Percentiles rank a stretch among this genome's conserved stretches.
Conservation (phyloP, 192 early-diverging fungal species). For the Backusella macrospora region DNA sequence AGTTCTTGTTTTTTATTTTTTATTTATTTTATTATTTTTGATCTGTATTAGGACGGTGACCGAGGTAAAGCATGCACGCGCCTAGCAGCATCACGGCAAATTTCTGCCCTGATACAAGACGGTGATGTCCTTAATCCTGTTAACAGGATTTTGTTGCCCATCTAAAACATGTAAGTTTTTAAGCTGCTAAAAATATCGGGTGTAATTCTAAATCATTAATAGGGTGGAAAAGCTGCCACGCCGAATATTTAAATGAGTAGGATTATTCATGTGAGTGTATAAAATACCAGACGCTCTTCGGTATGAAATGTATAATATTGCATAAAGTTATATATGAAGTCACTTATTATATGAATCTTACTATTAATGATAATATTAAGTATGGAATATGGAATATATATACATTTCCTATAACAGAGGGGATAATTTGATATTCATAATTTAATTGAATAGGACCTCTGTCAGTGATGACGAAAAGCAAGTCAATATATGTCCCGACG, state of each 20-base stretch:
- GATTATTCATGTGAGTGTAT: no score
- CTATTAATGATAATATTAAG: no score
- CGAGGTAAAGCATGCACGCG: neutral
- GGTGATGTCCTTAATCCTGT: neutral
- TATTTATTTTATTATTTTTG: neutral
- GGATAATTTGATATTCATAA: slow-evolving; percentile 1
- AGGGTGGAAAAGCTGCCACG: slow-evolving; percentile 11
- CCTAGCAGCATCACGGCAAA: neutral
- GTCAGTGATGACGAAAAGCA: slow-evolving; percentile 3
- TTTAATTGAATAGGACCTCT: slow-evolving; percentile 10
- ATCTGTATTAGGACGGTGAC: neutral
- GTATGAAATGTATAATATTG: no score
- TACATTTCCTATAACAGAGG: no score
- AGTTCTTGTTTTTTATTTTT: neutral
- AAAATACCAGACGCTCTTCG: no score
- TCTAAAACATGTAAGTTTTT: slow-evolving; percentile 16
- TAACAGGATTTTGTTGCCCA: slow-evolving; percentile 8
- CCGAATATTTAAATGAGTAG: no score
- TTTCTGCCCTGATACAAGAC: slow-evolving; percentile 2
- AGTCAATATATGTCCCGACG: slow-evolving; percentile 9
- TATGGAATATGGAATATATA: no score
- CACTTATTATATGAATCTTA: no score
- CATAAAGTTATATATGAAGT: no score
- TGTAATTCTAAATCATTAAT: slow-evolving; percentile 5
- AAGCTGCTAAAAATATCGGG: neutral